Conservation (phyloP, 2,329 filamentous ascomycete genomes). For the Ilyonectria robusta region DNA sequence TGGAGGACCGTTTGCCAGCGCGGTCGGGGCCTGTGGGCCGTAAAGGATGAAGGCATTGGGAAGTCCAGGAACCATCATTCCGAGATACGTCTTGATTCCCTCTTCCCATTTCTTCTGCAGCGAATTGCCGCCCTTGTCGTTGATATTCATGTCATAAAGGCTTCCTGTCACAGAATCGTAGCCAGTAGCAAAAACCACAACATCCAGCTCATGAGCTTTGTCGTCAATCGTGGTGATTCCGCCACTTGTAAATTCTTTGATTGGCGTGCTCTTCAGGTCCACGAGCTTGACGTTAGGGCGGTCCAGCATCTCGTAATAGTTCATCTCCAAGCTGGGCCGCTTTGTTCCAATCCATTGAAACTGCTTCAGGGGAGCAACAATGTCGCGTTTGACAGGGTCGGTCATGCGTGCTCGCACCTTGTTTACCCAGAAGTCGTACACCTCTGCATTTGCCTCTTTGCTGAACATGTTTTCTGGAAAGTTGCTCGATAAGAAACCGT, state of each 20-base stretch:
- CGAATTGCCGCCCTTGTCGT: conserved; percentile 28
- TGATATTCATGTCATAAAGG: conserved; percentile 41
- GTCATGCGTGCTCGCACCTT: conserved; percentile 60
- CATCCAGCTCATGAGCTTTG: background rate
- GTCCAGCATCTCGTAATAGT: conserved; percentile 66
- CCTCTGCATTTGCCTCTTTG: conserved; percentile 57
- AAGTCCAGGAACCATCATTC: conserved; percentile 39
- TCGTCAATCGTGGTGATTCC: background rate
- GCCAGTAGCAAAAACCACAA: conserved; percentile 46
- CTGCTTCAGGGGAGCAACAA: conserved; percentile 62
- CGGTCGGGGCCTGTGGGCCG: conserved; percentile 34
- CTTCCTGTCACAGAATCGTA: conserved; percentile 43
- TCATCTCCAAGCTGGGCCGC: conserved; percentile 61
- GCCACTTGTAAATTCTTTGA: conserved; percentile 54
- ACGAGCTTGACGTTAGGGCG: conserved; percentile 62
- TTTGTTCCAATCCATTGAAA: conserved; percentile 64
- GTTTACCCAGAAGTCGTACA: conserved; percentile 64
- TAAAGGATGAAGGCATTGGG: conserved; percentile 46
- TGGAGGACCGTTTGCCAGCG: background rate
- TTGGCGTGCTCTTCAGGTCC: conserved; percentile 58
- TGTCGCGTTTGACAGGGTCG: conserved; percentile 59
- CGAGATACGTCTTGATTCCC: conserved; percentile 39
- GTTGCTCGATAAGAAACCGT: conserved; percentile 59
- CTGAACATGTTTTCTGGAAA: conserved; percentile 62
- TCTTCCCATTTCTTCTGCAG: conserved; percentile 34